Percentiles rank a stretch among this genome's conserved stretches.
phyloP scores from a whole-genome alignment of 2,329 filamentous ascomycete genomes.

The Lachnellula suecica region DNA sequence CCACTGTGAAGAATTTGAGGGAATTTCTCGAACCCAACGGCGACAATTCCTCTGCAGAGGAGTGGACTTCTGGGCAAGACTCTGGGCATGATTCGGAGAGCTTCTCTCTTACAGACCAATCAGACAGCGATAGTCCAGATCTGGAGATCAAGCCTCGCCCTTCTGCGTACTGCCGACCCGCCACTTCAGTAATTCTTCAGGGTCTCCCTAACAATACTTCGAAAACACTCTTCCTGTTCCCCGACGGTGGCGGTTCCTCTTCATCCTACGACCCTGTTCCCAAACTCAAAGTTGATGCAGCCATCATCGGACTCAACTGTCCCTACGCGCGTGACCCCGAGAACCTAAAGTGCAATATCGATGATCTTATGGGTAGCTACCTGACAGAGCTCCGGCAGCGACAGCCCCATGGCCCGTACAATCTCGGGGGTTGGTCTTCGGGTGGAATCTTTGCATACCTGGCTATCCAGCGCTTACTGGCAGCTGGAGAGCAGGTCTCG shows the following conservation, averaged over 20 bases:
- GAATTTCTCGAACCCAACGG: neutral
- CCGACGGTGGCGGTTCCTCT: constrained; percentile 44
- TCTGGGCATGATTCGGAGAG: no score
- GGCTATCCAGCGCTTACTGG: constrained; percentile 39
- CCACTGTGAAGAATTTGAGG: constrained; percentile 20
- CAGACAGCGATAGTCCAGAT: neutral
- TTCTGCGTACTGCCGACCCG: constrained; percentile 3
- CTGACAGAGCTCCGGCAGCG: constrained; percentile 45
- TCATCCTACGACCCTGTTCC: constrained; percentile 40
- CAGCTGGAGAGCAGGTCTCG: constrained; percentile 37
- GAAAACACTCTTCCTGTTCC: constrained; percentile 40
- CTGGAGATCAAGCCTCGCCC: neutral
- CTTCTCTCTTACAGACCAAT: neutral
- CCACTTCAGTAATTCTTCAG: constrained; percentile 34
- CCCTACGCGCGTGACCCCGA: constrained; percentile 37
- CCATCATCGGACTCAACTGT: constrained; percentile 40
- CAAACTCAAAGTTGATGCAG: constrained; percentile 29
- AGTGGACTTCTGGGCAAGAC: neutral
- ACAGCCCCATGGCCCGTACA: constrained; percentile 46
- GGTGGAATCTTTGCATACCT: constrained; percentile 51
- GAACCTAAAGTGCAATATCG: constrained; percentile 34
- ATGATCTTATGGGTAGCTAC: constrained; percentile 37
- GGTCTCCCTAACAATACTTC: constrained; percentile 24
- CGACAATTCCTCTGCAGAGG: neutral
- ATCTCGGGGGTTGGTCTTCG: constrained; percentile 53